phyloP scores from a whole-genome alignment of 352 stramenopile genomes.

The Phytopythium kandeliae region DNA sequence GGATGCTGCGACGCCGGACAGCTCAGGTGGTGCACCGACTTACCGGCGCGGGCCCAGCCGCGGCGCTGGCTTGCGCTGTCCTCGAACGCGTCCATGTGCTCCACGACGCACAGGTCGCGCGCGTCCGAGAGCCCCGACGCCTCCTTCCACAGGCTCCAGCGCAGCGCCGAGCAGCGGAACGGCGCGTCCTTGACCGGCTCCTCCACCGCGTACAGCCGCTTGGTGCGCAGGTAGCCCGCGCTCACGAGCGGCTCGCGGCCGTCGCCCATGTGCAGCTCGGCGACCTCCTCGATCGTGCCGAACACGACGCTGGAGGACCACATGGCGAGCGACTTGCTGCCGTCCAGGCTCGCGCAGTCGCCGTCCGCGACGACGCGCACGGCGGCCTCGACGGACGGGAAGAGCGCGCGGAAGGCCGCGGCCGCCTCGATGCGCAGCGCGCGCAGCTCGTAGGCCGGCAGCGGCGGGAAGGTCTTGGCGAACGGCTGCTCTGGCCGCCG shows the following conservation, averaged over 20 bases:
- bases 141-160: conserved; percentile 56
- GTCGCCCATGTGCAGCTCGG: conserved; percentile 42
- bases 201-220: conserved; percentile 51
- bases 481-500: conserved; percentile 42
- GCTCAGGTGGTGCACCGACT: conserved; percentile 55
- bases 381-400: conserved; percentile 25
- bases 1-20: conserved; percentile 54
- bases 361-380: conserved; percentile 27
- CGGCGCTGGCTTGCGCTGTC: conserved; percentile 46
- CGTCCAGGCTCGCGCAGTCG: conserved; percentile 25
- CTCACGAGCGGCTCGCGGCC: conserved; percentile 48
- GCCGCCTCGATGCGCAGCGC: conserved; percentile 24
- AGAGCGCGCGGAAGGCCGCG: conserved; percentile 28
- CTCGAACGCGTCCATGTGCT: conserved; percentile 67
- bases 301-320: conserved; percentile 46
- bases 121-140: conserved; percentile 41
- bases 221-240: conserved; percentile 25
- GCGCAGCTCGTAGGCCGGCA: conserved; percentile 23
- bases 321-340: conserved; percentile 47
- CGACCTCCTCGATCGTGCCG: conserved; percentile 58
- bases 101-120: conserved; percentile 51
- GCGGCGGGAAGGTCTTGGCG: conserved; percentile 34
- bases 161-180: conserved; percentile 38
- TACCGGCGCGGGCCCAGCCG: conserved; percentile 60
- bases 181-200: conserved; percentile 28